Evolutionary conservation across 176 grass and related monocot genomes (phyloP), one percentile per base, ranked within the genome.

Genomic region (Rhynchospora pubera): DNA sequence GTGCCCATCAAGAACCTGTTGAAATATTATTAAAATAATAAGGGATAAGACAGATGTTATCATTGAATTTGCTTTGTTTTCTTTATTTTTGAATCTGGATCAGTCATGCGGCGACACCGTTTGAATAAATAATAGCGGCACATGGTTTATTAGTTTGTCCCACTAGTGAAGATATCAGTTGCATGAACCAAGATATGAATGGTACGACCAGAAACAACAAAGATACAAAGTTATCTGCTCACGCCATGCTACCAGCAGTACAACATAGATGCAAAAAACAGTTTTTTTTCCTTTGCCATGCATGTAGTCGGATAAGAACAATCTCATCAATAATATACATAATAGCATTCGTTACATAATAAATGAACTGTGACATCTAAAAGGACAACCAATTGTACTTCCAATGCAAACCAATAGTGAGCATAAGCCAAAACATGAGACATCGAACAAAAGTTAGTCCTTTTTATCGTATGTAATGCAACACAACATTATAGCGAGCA

Each of bases 1-100:
- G 84, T 97, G 94, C 9, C 94, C 94, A 83, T 94, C 94, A 83
- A 97, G 90, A 69, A 97, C 86, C 94, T 97, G 61, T 48, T 66
- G 15, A 81, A 74, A 77, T 14, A 55, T 43, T 62, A 73, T 80
- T 70, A 83, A 19, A 67, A 64, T 32, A 50, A 0, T 1, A 26
- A 30, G 34, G 12, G 39, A 16, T 19, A 9, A 52, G 24, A 74
- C 19, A 39, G 14, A 50, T 48, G 43, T 11, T 73, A 73, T 6
- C 4, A 21, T 51, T 13, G 13, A 13, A 50, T 74, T 51, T 51
- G 19, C 24, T 74, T 23, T 74, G 0, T 51, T 50, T 24, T 50
- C 44, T 51, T 51, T 51, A 73, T 51, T 48, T 23, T 24, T 24
- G 11, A 74, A 50, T 48, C 18, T 51, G 50, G 44, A 26, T 51